Base-by-base conservation (phyloP, 2,329 filamentous ascomycete species). In the Samsoniella hepiali region DNA sequence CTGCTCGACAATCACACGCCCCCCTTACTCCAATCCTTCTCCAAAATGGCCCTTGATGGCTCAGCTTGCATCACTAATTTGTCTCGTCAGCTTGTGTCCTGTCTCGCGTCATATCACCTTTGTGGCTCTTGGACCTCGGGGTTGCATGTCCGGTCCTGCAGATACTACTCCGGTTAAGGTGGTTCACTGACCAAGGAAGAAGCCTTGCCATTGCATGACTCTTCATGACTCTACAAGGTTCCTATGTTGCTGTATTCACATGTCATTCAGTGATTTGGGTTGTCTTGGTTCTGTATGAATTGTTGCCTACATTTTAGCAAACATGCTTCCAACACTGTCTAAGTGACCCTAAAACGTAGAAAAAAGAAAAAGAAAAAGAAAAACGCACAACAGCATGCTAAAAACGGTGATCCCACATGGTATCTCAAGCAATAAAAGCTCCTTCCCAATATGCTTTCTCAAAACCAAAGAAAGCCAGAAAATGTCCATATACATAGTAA, bases 71-170 rank as follows among this genome's bases (percentile, higher is more conserved):
- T 57, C 54, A 57, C 54, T 57, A 40, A 57, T 57, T 2, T 6
- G 17, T n/a, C 36, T 57, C 42, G 29, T 57, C 54, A 57, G 54
- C 29, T 10, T 15, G 29, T 45, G 40, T 40, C 17, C 54, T 57
- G 54, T 57, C 54, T 57, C 54, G 54, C 54, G 54, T 57, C 56
- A 58, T 58, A 38, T 49, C 22, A 49, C 42, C 11, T 27, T 57
- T 22, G 15, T 17, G 44, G 15, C 22, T 36, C 11, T 40, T 49
- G 42, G 36, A 54, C 38, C 57, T 59, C 38, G 38, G 49, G 5
- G n/a, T 27, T 17, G 31, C 7, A 38, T 44, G 47, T 7, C 17
- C 11, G 15, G 27, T 42, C 11, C 34, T 51, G 36, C 29, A 53
- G 17, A 22, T 22, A 22, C 22, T 22, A 22, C 22, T 22, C 22